phyloP scores from a whole-genome alignment of 2,329 filamentous ascomycete genomes.

The Phialophora chinensis region DNA sequence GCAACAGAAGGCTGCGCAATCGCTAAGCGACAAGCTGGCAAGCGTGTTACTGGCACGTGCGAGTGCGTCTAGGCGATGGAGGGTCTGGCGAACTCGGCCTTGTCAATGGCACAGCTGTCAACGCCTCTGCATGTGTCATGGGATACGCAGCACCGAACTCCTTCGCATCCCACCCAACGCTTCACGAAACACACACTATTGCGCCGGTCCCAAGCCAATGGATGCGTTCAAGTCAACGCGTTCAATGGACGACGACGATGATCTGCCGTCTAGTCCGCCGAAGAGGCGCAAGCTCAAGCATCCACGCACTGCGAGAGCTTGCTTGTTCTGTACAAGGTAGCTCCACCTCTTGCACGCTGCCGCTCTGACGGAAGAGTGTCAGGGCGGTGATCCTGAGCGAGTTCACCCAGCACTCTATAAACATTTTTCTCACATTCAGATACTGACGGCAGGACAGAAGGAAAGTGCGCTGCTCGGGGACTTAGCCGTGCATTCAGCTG shows the following conservation, averaged over 20 bases:
- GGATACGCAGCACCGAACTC: background rate
- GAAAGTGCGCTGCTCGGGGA: constrained; percentile 37
- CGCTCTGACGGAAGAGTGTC: background rate
- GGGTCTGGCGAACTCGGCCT: background rate
- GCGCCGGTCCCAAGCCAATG: background rate
- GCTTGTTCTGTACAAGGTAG: constrained; percentile 37
- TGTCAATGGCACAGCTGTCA: too few species aligned
- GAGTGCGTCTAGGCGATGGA: background rate
- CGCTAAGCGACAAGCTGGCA: too few species aligned
- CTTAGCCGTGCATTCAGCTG: constrained; percentile 37
- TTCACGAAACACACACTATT: constrained; percentile 7
- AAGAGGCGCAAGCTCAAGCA: constrained; percentile 39
- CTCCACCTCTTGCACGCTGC: background rate
- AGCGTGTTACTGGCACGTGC: constrained; percentile 10
- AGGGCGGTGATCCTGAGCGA: background rate
- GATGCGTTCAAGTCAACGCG: constrained; percentile 4
- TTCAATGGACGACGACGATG: constrained; percentile 16
- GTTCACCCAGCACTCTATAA: background rate
- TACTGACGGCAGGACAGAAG: constrained; percentile 25
- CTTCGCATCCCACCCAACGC: background rate
- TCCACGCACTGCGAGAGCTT: constrained; percentile 37
- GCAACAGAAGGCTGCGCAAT: too few species aligned
- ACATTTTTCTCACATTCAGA: background rate
- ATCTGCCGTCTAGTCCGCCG: constrained; percentile 26
- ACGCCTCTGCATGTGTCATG: too few species aligned